phyloP scores from a whole-genome alignment of 495 filamentous ascomycete species.

The Aspergillus diversus region DNA sequence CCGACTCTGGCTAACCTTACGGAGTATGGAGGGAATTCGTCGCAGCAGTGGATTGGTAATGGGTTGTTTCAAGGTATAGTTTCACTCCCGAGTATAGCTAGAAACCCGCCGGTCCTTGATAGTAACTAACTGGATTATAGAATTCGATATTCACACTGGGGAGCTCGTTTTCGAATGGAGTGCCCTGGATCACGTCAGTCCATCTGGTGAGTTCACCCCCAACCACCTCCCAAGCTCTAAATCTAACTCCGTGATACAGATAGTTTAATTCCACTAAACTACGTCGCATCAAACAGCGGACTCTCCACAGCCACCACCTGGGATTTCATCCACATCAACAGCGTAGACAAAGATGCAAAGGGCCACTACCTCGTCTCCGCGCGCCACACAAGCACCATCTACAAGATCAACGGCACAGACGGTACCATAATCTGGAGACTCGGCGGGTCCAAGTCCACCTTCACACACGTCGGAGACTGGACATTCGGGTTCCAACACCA shows the following conservation, averaged over 20 bases:
- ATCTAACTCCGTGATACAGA: not conserved
- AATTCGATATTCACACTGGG: conserved; percentile 37
- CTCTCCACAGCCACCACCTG: conserved; percentile 31
- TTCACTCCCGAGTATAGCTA: not conserved
- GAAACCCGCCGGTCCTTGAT: not conserved
- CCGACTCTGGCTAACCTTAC: conserved; percentile 28
- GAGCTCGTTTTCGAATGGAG: conserved; percentile 43
- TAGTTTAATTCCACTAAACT: conserved; percentile 2
- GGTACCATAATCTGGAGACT: conserved; percentile 56
- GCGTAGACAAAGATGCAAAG: conserved; percentile 50
- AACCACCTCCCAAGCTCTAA: not conserved
- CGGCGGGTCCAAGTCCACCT: conserved; percentile 41
- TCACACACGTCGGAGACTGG: conserved; percentile 21
- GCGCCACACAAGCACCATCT: conserved; percentile 45
- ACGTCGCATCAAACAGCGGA: conserved; percentile 28
- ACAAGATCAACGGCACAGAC: conserved; percentile 49
- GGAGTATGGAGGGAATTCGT: conserved; percentile 30
- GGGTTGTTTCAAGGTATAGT: conserved; percentile 37
- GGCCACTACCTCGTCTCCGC: conserved; percentile 58
- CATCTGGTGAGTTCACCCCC: conserved; percentile 24
- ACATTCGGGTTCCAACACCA: conserved; percentile 57
- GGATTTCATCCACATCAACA: conserved; percentile 60
- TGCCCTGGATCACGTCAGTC: conserved; percentile 35
- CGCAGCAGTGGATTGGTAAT: conserved; percentile 39
- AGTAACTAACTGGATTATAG: conserved; percentile 4